Percentiles rank a stretch among this genome's conserved stretches.
Conservation (phyloP, 1,139 yeast genomes). For the Taphrina flavorubra region DNA sequence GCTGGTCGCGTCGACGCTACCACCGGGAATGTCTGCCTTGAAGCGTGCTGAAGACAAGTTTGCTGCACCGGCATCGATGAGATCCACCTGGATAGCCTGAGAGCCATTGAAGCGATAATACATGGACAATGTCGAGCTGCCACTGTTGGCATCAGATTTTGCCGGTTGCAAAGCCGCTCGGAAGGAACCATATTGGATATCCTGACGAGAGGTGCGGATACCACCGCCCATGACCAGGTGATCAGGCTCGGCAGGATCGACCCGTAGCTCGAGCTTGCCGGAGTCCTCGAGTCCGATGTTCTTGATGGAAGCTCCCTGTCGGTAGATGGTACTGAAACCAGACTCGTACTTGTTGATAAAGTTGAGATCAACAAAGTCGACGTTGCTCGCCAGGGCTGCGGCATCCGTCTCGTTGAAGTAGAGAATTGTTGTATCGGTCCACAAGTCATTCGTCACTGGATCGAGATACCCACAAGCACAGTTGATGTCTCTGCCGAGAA, state of each 20-base stretch:
- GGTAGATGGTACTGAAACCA: slow-evolving; percentile 26
- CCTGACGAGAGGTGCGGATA: slow-evolving; percentile 38
- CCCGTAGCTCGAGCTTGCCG: slow-evolving; percentile 23
- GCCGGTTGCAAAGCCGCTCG: slow-evolving; percentile 34
- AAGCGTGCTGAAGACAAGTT: slow-evolving; percentile 17
- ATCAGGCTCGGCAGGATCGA: slow-evolving; percentile 22
- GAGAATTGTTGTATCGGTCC: slow-evolving; percentile 38
- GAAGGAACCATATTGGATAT: slow-evolving; percentile 38
- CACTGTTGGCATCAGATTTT: neutral
- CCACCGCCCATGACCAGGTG: slow-evolving; percentile 37
- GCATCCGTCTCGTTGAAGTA: slow-evolving; percentile 39
- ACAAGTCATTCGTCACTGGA: slow-evolving; percentile 31
- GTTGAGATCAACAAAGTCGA: slow-evolving; percentile 24
- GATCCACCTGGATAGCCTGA: slow-evolving; percentile 24
- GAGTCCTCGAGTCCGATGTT: slow-evolving; percentile 24
- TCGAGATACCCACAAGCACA: slow-evolving; percentile 39
- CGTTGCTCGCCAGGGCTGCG: slow-evolving; percentile 9
- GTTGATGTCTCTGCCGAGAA: slow-evolving; percentile 22
- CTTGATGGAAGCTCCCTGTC: slow-evolving; percentile 23
- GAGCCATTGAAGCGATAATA: slow-evolving; percentile 36
- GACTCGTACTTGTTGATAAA: slow-evolving; percentile 25
- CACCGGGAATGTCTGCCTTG: slow-evolving; percentile 18
- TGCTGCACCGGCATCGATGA: slow-evolving; percentile 14
- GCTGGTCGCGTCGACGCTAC: neutral
- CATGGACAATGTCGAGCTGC: slow-evolving; percentile 33